These are phyloP conservation scores for Coemansia aciculifera DNA, from an alignment of 192 early-diverging fungal species.

Conservation along the genomic window DNA sequence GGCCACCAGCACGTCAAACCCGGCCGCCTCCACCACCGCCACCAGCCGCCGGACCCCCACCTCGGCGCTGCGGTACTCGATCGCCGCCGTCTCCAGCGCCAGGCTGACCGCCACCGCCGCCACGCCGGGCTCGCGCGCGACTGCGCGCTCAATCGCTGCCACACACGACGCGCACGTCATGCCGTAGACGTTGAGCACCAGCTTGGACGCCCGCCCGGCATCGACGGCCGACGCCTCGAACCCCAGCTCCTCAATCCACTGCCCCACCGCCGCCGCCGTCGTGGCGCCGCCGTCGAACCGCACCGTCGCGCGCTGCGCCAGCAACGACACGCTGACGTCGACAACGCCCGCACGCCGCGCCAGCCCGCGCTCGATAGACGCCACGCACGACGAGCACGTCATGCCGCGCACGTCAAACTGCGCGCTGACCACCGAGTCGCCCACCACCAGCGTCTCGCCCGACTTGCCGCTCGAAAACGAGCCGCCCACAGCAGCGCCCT, in stretches of 20 bases:
- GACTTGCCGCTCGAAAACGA: slow-evolving; percentile 45
- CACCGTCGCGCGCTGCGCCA: slow-evolving; percentile 79
- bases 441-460: slow-evolving; percentile 36
- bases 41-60: slow-evolving; percentile 81
- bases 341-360: slow-evolving; percentile 61
- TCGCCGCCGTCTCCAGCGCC: slow-evolving; percentile 68
- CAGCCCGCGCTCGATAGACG: slow-evolving; percentile 76
- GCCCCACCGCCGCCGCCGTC: slow-evolving; percentile 57
- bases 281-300: slow-evolving; percentile 59
- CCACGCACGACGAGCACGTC: slow-evolving; percentile 95
- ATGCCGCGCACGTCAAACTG: slow-evolving; percentile 84
- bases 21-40: slow-evolving; percentile 74
- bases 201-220: slow-evolving; percentile 29
- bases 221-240: slow-evolving; percentile 67
- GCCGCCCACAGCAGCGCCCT: slow-evolving; percentile 44
- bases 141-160: slow-evolving; percentile 70
- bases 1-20: slow-evolving; percentile 73
- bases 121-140: slow-evolving; percentile 49
- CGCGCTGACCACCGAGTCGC: slow-evolving; percentile 11
- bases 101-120: slow-evolving; percentile 70
- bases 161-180: slow-evolving; percentile 89
- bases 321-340: slow-evolving; percentile 78
- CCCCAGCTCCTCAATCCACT: slow-evolving; percentile 70
- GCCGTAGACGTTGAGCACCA: slow-evolving; percentile 86
- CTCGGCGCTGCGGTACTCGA: slow-evolving; percentile 66